A percentile compares a stretch with the other conserved stretches of the same genome.
Conservation (phyloP, 345 rosid genomes). For the Erysimum cheiranthoides region DNA sequence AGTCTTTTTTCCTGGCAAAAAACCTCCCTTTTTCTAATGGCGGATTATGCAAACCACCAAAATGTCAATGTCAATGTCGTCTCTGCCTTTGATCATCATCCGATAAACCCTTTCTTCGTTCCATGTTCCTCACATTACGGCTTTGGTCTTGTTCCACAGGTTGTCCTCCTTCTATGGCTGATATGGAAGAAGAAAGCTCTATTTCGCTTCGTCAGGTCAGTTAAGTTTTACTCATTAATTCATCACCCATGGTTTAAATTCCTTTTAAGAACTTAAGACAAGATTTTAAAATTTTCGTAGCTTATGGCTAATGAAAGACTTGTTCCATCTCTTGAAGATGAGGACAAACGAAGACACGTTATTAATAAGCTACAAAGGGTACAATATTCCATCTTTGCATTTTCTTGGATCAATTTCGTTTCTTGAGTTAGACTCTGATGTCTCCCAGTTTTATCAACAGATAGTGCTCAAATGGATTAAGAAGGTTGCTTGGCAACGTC, state of each 20-base stretch:
- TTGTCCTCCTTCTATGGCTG: conserved; percentile 32
- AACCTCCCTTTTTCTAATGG: conserved; percentile 10
- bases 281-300: conserved; percentile 32
- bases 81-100: conserved; percentile 24
- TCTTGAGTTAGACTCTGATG: conserved; percentile 12
- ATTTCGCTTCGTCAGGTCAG: conserved; percentile 58
- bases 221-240: conserved; percentile 9
- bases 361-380: conserved; percentile 51
- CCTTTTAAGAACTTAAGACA: background rate
- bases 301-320: conserved; percentile 55
- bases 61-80: background rate
- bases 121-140: conserved; percentile 33
- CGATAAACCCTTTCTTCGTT: conserved; percentile 31
- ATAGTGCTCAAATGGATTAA: conserved; percentile 56
- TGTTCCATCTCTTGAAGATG: conserved; percentile 54
- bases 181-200: conserved; percentile 54
- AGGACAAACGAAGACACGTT: conserved; percentile 53
- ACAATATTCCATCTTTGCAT: background rate
- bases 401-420: background rate
- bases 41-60: conserved; percentile 34
- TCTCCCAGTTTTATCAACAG: conserved; percentile 42
- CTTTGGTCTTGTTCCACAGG: conserved; percentile 31
- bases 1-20: conserved; percentile 13
- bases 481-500: conserved; percentile 61
- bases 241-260: no score